A percentile compares a stretch with the other conserved stretches of the same genome.
Conservation (phyloP, 2,329 filamentous ascomycete genomes). For the Scedosporium aurantiacum region DNA sequence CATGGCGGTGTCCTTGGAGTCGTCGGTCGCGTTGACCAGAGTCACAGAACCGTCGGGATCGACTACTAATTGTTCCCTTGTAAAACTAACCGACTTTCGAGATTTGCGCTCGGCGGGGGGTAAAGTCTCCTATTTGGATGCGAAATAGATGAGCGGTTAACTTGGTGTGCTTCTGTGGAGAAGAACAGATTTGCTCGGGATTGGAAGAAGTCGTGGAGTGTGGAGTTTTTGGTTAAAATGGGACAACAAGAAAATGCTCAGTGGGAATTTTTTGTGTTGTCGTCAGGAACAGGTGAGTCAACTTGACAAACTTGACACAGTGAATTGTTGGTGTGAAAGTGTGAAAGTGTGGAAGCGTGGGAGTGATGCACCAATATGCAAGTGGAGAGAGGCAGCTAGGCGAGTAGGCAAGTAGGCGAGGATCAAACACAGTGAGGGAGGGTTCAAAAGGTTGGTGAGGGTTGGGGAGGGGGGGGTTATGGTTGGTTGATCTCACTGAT, state of each 20-base stretch:
- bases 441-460: too few relatives aligned
- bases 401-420: neutral
- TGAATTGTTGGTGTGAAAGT: neutral
- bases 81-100: slow-evolving; percentile 91
- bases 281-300: neutral
- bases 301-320: neutral
- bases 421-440: neutral
- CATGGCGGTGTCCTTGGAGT: slow-evolving; percentile 70
- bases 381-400: neutral
- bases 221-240: neutral
- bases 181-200: neutral
- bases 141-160: neutral
- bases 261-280: neutral
- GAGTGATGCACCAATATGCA: neutral
- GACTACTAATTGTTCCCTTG: slow-evolving; percentile 76
- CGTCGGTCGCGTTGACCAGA: slow-evolving; percentile 60
- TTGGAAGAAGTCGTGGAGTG: neutral
- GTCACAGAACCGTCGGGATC: slow-evolving; percentile 81
- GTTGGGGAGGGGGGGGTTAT: neutral
- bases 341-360: too few relatives aligned
- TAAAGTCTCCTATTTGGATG: slow-evolving; percentile 8
- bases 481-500: neutral
- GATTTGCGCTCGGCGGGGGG: slow-evolving; percentile 49
- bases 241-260: slow-evolving; percentile 5
- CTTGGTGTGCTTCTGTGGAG: neutral